Conservation (phyloP, 129 eudicot species). For the Pseudognaphalium luteoalbum region DNA sequence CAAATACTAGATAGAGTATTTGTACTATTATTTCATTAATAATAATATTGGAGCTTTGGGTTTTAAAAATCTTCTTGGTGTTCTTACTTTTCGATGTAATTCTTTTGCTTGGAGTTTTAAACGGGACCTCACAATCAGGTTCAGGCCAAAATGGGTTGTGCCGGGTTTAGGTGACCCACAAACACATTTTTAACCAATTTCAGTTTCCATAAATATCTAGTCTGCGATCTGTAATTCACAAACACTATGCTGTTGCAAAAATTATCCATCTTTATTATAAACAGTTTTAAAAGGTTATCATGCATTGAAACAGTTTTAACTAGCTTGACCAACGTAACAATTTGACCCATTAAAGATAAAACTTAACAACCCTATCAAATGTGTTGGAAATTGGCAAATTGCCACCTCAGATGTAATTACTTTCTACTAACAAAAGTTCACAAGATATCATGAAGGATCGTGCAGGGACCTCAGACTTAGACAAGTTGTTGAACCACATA, state of each 20-base stretch:
- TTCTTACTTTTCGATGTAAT: no score
- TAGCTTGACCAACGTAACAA: background rate
- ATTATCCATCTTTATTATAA: background rate
- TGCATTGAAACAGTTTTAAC: background rate
- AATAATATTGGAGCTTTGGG: no score
- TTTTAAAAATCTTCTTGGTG: no score
- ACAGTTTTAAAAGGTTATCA: background rate
- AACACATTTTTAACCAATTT: background rate
- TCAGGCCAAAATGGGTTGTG: background rate
- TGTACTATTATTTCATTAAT: no score
- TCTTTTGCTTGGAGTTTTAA: no score
- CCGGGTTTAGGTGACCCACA: background rate
- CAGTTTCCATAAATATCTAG: background rate
- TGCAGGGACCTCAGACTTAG: background rate
- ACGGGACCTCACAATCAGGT: no score
- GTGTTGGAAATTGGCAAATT: background rate
- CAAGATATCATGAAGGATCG: background rate
- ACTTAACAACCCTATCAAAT: background rate
- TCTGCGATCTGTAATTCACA: background rate
- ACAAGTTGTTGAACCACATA: background rate
- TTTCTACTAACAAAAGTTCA: background rate
- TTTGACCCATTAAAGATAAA: background rate
- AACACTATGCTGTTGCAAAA: background rate
- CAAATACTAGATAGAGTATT: no score
- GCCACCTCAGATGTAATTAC: background rate